Conservation (phyloP, 345 rosid species). For the Arabidopsis suecica region DNA sequence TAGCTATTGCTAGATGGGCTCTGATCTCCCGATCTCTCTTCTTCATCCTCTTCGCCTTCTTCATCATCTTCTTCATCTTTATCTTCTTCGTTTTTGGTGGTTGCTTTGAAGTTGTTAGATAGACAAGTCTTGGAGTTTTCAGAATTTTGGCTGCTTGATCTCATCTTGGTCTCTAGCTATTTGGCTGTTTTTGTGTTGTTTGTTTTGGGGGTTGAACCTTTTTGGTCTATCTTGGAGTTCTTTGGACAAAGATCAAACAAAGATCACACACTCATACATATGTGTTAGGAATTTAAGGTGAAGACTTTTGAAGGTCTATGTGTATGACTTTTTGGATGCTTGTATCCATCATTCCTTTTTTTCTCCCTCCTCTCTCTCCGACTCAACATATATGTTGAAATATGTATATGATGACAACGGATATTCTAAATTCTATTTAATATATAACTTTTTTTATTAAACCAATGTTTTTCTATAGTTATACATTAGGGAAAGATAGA, state of each 20-base stretch:
- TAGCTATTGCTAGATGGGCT: constrained; percentile 61
- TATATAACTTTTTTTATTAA: constrained; percentile 30
- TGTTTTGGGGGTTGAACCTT: constrained; percentile 36
- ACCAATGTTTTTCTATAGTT: constrained; percentile 24
- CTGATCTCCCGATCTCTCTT: constrained; percentile 42
- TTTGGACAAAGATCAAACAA: constrained; percentile 36
- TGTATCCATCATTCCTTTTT: constrained; percentile 46
- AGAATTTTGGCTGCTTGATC: constrained; percentile 45
- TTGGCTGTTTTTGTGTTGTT: constrained; percentile 41
- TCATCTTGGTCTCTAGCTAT: constrained; percentile 46
- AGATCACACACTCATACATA: constrained; percentile 44
- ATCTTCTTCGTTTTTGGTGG: constrained; percentile 34
- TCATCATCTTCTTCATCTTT: constrained; percentile 50
- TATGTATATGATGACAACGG: constrained; percentile 38
- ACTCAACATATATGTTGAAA: constrained; percentile 27
- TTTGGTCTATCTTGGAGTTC: constrained; percentile 44
- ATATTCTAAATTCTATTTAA: constrained; percentile 43
- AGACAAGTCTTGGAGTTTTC: constrained; percentile 52
- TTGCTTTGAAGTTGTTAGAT: constrained; percentile 38
- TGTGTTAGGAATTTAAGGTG: constrained; percentile 49
- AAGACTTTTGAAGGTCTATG: constrained; percentile 46
- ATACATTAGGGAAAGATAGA: constrained; percentile 32
- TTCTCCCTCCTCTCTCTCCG: constrained; percentile 28
- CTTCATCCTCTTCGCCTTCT: constrained; percentile 38
- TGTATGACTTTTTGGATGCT: constrained; percentile 51